Percentiles rank a stretch among this genome's conserved stretches.
Conservation (phyloP, 495 filamentous ascomycete species). For the Talaromyces proteolyticus region DNA sequence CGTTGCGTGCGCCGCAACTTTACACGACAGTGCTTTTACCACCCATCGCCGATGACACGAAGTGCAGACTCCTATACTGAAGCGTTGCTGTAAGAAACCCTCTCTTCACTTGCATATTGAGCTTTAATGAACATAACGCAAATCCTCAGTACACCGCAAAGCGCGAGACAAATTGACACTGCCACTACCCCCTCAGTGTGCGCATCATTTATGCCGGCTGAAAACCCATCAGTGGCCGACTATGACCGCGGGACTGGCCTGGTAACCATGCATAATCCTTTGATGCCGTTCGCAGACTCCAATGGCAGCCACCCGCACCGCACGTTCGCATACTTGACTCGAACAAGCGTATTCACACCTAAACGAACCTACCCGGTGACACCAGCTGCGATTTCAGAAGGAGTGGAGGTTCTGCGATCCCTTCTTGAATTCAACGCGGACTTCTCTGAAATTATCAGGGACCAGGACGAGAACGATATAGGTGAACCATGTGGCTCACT, state of each 20-base stretch:
- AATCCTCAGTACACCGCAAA: not conserved
- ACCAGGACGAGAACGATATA: not conserved
- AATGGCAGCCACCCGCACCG: not conserved
- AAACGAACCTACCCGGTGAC: not conserved
- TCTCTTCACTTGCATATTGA: not conserved
- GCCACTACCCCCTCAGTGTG: not conserved
- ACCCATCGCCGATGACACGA: constrained; percentile 39
- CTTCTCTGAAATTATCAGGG: not conserved
- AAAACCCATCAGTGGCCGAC: no score
- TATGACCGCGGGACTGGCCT: not conserved
- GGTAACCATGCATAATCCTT: not conserved
- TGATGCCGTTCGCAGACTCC: not conserved
- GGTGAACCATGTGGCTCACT: not conserved
- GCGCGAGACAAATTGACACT: not conserved
- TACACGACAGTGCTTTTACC: constrained; percentile 30
- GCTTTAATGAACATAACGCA: not conserved
- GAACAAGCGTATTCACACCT: not conserved
- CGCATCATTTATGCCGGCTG: not conserved
- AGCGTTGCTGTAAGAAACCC: not conserved
- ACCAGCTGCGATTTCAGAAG: not conserved
- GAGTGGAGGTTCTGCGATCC: not conserved
- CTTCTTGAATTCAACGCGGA: not conserved
- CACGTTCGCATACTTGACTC: not conserved
- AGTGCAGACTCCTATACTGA: not conserved
- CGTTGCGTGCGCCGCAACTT: constrained; percentile 28